These are phyloP conservation scores for Aphanomyces invadans DNA, from an alignment of 352 stramenopile species.

Conservation along the genomic window DNA sequence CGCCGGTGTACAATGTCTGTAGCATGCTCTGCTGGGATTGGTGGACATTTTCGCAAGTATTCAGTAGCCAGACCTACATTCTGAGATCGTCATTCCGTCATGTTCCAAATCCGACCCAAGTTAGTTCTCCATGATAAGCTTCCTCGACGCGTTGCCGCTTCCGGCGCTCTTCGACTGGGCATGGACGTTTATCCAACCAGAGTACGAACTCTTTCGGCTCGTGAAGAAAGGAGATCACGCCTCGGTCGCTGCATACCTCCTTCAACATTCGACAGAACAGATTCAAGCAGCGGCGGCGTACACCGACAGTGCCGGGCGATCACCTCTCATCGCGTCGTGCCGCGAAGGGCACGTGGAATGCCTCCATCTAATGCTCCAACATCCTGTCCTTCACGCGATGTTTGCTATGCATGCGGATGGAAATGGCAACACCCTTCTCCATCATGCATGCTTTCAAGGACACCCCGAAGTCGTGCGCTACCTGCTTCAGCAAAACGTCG, in stretches of 20 bases:
- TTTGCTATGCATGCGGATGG: background rate
- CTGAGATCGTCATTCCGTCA: background rate
- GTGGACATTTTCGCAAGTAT: background rate
- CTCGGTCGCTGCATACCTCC: background rate
- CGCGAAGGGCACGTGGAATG: background rate
- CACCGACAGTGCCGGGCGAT: background rate
- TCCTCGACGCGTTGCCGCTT: constrained; percentile 1
- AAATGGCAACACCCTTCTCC: constrained; percentile 1
- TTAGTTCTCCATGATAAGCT: background rate
- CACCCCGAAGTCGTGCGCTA: constrained; percentile 7
- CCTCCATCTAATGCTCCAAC: constrained; percentile 11
- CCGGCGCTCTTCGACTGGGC: constrained; percentile 15
- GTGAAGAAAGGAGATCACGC: constrained; percentile 9
- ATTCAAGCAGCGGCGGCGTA: background rate
- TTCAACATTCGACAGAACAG: background rate
- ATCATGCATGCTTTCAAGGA: constrained; percentile 5
- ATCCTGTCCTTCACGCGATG: background rate
- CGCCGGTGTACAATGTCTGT: too few species aligned
- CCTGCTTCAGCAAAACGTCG: constrained; percentile 5
- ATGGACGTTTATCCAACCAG: constrained; percentile 5
- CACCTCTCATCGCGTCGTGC: constrained; percentile 7
- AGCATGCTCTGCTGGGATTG: too few species aligned
- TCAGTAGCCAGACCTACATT: constrained; percentile 1
- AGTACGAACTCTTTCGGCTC: background rate
- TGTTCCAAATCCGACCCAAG: background rate